Evolutionary conservation across 1,284 basidiomycete species (phyloP).

Genomic region (Pyrrhoderma lamaoense): DNA sequence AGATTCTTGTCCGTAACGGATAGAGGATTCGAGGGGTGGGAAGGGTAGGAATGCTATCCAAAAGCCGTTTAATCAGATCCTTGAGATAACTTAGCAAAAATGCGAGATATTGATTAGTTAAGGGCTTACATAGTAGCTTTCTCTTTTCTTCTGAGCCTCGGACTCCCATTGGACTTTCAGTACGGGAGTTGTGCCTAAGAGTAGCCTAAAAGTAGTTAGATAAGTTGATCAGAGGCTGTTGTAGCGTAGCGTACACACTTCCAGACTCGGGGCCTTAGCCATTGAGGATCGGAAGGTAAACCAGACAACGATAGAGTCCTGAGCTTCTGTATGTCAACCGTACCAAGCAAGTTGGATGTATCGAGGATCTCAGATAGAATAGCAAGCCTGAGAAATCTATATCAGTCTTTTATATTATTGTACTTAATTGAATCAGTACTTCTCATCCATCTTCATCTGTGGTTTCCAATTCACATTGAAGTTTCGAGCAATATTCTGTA

Average conservation of each 20-base stretch:
- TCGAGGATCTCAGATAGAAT: conserved; percentile 49
- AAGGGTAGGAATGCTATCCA: conserved; percentile 46
- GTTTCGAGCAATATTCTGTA: conserved; percentile 44
- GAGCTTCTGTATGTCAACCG: conserved; percentile 18
- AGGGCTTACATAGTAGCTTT: conserved; percentile 59
- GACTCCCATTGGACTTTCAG: conserved; percentile 52
- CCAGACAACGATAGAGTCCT: conserved; percentile 24
- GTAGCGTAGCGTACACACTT: conserved; percentile 42
- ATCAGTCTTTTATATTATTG: not conserved
- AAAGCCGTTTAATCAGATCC: conserved; percentile 60
- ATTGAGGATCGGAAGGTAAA: conserved; percentile 61
- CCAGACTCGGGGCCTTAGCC: conserved; percentile 69
- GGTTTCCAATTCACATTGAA: conserved; percentile 57
- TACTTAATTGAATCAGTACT: conserved; percentile 32
- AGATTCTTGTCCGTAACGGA: conserved; percentile 42
- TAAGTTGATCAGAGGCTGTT: conserved; percentile 6
- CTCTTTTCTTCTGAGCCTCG: conserved; percentile 52
- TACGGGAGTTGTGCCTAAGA: conserved; percentile 53
- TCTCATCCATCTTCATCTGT: conserved; percentile 50
- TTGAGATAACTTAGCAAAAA: conserved; percentile 24
- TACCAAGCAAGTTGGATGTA: conserved; percentile 16
- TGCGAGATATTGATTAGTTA: not conserved
- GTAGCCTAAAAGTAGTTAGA: conserved; percentile 35
- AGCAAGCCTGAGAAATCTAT: conserved; percentile 13
- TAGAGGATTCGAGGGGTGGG: conserved; percentile 39